phyloP scores from a whole-genome alignment of 768 basidiomycete genomes.

The Lentinula sp. region DNA sequence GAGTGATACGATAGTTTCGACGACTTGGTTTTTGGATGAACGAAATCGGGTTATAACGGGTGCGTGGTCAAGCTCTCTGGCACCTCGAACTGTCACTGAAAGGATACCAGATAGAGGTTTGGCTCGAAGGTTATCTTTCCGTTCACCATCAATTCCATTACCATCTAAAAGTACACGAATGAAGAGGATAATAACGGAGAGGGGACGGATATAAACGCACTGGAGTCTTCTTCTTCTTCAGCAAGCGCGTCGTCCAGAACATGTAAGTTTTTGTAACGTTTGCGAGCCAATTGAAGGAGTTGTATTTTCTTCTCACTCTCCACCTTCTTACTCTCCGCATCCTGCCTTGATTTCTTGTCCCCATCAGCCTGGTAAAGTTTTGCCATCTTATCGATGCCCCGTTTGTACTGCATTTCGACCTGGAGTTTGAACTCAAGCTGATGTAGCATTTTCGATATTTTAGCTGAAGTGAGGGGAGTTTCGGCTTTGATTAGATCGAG shows the following conservation, averaged over 20 bases:
- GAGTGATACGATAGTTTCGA: conserved; percentile 88
- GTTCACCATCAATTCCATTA: conserved; percentile 69
- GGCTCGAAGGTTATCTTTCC: conserved; percentile 87
- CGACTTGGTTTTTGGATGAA: conserved; percentile 70
- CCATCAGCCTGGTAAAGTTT: conserved; percentile 95
- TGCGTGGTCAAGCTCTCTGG: conserved; percentile 93
- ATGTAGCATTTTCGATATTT: conserved; percentile 96
- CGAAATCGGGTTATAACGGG: conserved; percentile 67
- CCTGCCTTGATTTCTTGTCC: conserved; percentile 91
- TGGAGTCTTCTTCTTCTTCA: conserved; percentile 60
- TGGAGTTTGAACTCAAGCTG: conserved; percentile 99
- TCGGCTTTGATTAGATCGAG: conserved; percentile 96
- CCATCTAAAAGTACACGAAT: conserved; percentile 23
- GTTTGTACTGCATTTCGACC: conserved; percentile 96
- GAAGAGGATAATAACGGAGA: conserved; percentile 2
- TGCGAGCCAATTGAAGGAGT: conserved; percentile 84
- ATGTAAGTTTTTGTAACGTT: conserved; percentile 93
- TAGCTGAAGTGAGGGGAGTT: conserved; percentile 91
- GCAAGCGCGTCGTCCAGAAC: conserved; percentile 87
- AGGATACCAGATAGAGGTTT: conserved; percentile 94
- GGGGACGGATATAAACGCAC: conserved; percentile 26
- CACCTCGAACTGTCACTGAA: conserved; percentile 80
- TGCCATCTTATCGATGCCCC: conserved; percentile 98
- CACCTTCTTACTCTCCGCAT: conserved; percentile 89
- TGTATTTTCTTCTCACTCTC: conserved; percentile 98